A percentile compares a stretch with the other conserved stretches of the same genome.
Conservation (phyloP, 108 stramenopile species). For the Hondaea fermentalgiana region DNA sequence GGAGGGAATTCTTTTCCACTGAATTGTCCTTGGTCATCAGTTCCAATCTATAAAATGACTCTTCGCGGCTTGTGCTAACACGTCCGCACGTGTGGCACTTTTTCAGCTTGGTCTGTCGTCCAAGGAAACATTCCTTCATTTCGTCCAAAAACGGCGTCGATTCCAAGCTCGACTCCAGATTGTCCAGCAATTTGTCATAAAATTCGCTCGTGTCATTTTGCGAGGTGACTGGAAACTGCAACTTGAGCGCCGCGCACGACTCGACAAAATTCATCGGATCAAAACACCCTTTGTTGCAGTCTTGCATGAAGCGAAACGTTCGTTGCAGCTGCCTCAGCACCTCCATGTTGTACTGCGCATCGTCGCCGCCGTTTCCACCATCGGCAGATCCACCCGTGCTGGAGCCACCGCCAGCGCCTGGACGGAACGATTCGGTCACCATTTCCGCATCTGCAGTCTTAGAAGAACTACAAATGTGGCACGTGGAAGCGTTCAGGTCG, state of each 20-base stretch:
- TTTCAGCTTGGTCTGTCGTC: not conserved
- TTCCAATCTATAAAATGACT: not conserved
- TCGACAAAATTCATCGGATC: not conserved
- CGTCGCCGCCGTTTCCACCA: not conserved
- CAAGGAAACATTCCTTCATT: not conserved
- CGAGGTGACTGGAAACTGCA: not conserved
- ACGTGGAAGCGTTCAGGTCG: not conserved
- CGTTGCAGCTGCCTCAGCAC: constrained; percentile 1
- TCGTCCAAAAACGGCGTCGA: not conserved
- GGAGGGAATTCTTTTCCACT: not conserved
- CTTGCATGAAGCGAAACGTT: constrained; percentile 2
- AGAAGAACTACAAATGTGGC: not conserved
- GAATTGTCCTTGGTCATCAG: constrained; percentile 11
- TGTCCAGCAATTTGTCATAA: not conserved
- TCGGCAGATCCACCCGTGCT: not conserved
- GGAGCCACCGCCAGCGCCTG: not conserved
- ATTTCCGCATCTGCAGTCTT: not conserved
- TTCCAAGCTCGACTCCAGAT: not conserved
- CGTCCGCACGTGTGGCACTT: not conserved
- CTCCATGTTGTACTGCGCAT: not conserved
- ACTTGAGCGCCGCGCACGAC: not conserved
- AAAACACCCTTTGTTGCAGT: not conserved
- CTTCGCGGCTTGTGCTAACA: not conserved
- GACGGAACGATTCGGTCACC: constrained; percentile 3
- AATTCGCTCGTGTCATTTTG: constrained; percentile 6